Evolutionary conservation across 2,329 filamentous ascomycete genomes (phyloP).

Genomic region (Arthrobotrys entomopaga): DNA sequence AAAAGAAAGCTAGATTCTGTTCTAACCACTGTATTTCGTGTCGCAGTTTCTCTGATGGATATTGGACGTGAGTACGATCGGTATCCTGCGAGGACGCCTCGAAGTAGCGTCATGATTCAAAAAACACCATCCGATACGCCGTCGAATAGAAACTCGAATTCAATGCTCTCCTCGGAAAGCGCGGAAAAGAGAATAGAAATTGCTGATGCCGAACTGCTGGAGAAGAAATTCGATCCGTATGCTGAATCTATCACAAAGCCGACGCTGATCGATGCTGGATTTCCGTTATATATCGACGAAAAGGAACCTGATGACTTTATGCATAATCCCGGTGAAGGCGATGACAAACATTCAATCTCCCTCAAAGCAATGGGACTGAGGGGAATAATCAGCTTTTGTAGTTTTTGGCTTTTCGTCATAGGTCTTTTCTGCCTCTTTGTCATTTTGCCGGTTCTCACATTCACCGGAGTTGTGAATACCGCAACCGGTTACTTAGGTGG

Average conservation of each 20-base stretch:
- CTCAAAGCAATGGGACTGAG: constrained; percentile 34
- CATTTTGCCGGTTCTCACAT: constrained; percentile 66
- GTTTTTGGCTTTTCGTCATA: constrained; percentile 63
- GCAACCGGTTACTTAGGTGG: constrained; percentile 5
- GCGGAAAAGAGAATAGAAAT: not conserved
- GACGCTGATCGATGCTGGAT: constrained; percentile 63
- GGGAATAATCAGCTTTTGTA: constrained; percentile 46
- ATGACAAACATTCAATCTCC: constrained; percentile 60
- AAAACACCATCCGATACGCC: constrained; percentile 41
- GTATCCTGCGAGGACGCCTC: constrained; percentile 47
- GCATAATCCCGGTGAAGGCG: constrained; percentile 66
- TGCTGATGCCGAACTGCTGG: constrained; percentile 11
- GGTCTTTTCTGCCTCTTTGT: constrained; percentile 67
- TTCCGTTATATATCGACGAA: constrained; percentile 65
- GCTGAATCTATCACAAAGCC: constrained; percentile 46
- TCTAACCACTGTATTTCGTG: not conserved
- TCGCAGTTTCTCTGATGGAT: constrained; percentile 47
- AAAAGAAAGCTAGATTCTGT: not conserved
- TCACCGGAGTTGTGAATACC: constrained; percentile 59
- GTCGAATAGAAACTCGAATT: constrained; percentile 39
- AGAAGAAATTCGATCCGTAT: constrained; percentile 39
- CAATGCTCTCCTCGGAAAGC: not conserved
- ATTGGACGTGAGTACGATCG: constrained; percentile 50
- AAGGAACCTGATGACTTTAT: constrained; percentile 68
- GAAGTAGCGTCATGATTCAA: constrained; percentile 32